Base-by-base conservation (phyloP, 2,329 filamentous ascomycete species). In the Chaetomiaceae sp. region DNA sequence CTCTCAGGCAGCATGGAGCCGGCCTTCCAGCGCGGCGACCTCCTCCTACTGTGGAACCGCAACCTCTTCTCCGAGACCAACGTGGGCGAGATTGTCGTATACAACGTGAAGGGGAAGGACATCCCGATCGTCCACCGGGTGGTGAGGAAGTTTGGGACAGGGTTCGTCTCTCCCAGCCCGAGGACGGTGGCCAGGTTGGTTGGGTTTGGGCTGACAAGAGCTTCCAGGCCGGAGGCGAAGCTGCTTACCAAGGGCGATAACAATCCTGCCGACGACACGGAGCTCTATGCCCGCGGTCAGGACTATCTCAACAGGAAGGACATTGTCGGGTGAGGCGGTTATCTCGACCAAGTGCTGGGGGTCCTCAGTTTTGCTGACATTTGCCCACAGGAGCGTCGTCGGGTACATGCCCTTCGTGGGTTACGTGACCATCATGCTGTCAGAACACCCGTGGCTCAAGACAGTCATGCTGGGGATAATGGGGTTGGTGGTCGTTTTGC, bases 161-260 rank as follows among this genome's bases (percentile, higher is more conserved):
- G 82, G 75, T 81, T 66, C 54, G 77, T 69, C 46, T 42, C 25
- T 19, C 40, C 34, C n/a, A 25, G 14, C 15, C 29, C n/a, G n/a
- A 6, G 14, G 19, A 6, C 4, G 20, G 7, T n/a, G n/a, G 25
- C 6, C 6, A 6, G 9, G 36, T 31, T 46, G 12, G 20, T 4
- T 23, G 31, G 27, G 15, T 3, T 7, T 3, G n/a, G 37, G 38
- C 51, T 61, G 38, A 61, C 49, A 39, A 11, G 12, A 40, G 5
- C 15, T 12, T 42, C 4, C 57, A 82, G 80, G 22, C 71, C 76
- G 8, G 70, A 77, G 47, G 81, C 82, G n/a, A 77, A 89, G 66
- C 82, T 99, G 19, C 81, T 99, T 53, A 99, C 94, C 31, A 99
- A 99, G 74, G 94, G 94, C 61, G 94, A 99, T 74, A 99, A 97